These are phyloP conservation scores for Dryas drummondii DNA, from an alignment of 306 rosid genomes.

Conservation along the genomic window DNA sequence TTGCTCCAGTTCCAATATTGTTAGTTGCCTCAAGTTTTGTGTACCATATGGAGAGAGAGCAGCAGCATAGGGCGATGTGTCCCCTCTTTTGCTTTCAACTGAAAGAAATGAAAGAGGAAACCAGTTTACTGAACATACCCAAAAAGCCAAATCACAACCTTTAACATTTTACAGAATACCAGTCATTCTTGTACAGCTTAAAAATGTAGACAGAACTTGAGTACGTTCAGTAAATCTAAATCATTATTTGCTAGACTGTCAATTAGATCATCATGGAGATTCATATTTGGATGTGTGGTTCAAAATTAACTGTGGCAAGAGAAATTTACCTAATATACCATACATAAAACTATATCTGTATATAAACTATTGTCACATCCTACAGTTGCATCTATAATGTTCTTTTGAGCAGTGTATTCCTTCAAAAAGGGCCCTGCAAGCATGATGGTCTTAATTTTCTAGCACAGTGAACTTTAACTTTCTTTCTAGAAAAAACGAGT, in stretches of 20 bases:
- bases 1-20: constrained; percentile 52
- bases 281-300: too few species aligned
- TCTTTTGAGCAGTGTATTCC: too few species aligned
- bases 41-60: constrained; percentile 37
- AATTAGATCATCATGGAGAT: too few species aligned
- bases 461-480: neutral
- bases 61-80: constrained; percentile 32
- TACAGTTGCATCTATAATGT: neutral
- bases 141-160: constrained; percentile 2
- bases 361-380: neutral
- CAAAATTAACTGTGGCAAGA: too few species aligned
- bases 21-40: constrained; percentile 41
- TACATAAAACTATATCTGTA: neutral
- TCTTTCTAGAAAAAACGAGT: neutral
- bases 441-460: too few species aligned
- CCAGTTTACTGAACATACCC: neutral
- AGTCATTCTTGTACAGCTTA: neutral
- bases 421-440: too few species aligned
- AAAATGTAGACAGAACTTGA: neutral
- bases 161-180: neutral
- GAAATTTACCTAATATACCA: too few species aligned
- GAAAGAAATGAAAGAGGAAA: neutral
- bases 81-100: constrained; percentile 59
- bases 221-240: too few species aligned
- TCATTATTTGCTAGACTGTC: too few species aligned